These are phyloP conservation scores for Hanseniaspora nectarophila DNA, from an alignment of 805 yeast genomes.

Conservation along the genomic window DNA sequence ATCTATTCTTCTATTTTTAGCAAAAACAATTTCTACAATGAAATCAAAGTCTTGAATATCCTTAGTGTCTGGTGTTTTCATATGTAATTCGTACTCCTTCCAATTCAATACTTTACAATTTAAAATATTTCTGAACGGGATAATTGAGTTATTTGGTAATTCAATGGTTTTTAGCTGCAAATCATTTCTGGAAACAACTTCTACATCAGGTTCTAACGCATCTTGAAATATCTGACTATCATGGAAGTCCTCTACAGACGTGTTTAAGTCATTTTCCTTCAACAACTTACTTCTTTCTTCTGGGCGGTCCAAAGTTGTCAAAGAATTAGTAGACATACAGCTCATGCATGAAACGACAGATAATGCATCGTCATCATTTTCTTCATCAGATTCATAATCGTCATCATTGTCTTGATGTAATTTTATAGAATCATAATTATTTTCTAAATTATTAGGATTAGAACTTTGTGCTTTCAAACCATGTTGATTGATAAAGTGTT, in stretches of 20 bases:
- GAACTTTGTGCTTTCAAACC: background rate
- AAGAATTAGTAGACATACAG: conserved; percentile 22
- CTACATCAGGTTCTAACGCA: conserved; percentile 8
- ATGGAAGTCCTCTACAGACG: background rate
- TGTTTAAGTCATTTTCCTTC: background rate
- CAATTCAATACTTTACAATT: conserved; percentile 18
- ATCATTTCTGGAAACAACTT: background rate
- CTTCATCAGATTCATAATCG: conserved; percentile 7
- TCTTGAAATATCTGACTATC: conserved; percentile 12
- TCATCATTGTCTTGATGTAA: conserved; percentile 6
- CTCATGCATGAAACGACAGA: conserved; percentile 30
- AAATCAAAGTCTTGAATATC: background rate
- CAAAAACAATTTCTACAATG: conserved; percentile 29
- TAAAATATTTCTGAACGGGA: conserved; percentile 27
- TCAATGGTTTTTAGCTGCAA: conserved; percentile 21
- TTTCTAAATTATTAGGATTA: background rate
- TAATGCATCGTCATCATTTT: conserved; percentile 22
- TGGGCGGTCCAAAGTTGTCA: conserved; percentile 10
- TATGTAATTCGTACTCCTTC: background rate
- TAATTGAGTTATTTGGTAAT: conserved; percentile 26
- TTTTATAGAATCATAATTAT: background rate
- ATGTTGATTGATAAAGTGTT: conserved; percentile 9
- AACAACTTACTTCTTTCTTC: conserved; percentile 8
- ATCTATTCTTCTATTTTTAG: conserved; percentile 28
- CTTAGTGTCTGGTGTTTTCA: background rate